Evolutionary conservation across 1,139 yeast genomes (phyloP).

Genomic region (Candida mesenterica): DNA sequence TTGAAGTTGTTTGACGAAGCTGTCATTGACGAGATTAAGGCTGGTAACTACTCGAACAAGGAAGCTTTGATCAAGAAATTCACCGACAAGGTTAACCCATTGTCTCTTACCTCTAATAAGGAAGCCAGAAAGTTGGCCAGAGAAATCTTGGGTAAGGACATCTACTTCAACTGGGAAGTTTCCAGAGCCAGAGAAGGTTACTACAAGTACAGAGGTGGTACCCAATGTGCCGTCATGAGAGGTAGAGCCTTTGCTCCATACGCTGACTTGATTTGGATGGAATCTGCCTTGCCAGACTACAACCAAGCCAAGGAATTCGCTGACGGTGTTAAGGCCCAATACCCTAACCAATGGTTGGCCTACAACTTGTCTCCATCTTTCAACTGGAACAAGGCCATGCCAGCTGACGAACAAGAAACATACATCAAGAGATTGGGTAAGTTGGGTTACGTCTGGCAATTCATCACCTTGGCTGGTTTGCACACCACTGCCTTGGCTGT

Average conservation of each 20-base stretch:
- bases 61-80: conserved; percentile 63
- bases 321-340: conserved; percentile 77
- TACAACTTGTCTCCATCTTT: conserved; percentile 95
- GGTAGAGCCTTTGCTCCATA: conserved; percentile 95
- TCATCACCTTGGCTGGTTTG: conserved; percentile 94
- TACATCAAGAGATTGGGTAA: conserved; percentile 84
- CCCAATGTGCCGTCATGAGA: conserved; percentile 96
- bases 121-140: conserved; percentile 81
- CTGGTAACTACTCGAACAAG: conserved; percentile 62
- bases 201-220: conserved; percentile 95
- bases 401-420: conserved; percentile 81
- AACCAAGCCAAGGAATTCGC: conserved; percentile 94
- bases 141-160: conserved; percentile 75
- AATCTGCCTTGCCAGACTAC: conserved; percentile 92
- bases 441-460: conserved; percentile 97
- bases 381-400: conserved; percentile 97
- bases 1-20: conserved; percentile 90
- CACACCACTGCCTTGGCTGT: conserved; percentile 95
- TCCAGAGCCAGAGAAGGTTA: conserved; percentile 97
- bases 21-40: conserved; percentile 77
- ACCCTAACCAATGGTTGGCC: conserved; percentile 92
- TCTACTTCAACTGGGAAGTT: conserved; percentile 94
- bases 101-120: conserved; percentile 69
- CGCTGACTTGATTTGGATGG: conserved; percentile 98
- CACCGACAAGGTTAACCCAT: conserved; percentile 68